Base-by-base conservation (phyloP, 1,284 basidiomycete species). In the Ustilago shanxiensis region DNA sequence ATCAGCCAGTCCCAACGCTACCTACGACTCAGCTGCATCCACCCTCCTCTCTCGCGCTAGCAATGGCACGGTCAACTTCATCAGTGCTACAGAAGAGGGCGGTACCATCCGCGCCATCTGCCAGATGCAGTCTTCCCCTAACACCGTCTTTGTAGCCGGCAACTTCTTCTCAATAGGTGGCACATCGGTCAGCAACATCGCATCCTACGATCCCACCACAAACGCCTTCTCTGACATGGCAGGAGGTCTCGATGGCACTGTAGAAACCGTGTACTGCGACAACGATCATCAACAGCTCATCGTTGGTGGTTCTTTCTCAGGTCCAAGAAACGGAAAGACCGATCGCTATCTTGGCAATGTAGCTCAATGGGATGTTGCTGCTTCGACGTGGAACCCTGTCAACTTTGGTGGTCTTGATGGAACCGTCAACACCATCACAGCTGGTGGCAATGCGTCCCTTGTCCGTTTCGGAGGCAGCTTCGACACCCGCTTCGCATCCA, bases 401-500 rank as follows among this genome's bases (percentile, higher is more conserved):
- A 91, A 92, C 16, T 97, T 98, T 86, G 90, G 90, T 52, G 95
- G 95, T 24, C 88, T 99, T 57, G 88, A 91, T 45, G 95, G 94
- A 53, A 89, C 90, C 75, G 94, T 98, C 62, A 87, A 89, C 29
- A 91, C 92, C 53, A 97, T 98, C 82, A 89, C 90, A 39, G 87
- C 91, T 44, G 93, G 93, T 76, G 87, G 90, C 37, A 91, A 93
- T 59, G 89, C 89, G 59, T 88, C 89, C 22, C 93, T 91, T 73
- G 88, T 98, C 57, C 92, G 95, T 83, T 95, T 98, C 82, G 90
- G 92, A 1, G 96, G 96, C 50, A 91, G 92, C 20, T 98, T 98
- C 88, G 67, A 72, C 57, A 76, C 78, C 3, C 60, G 59, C 28
- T 83, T 81, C 54, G 92, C 93, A 4, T 88, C 90, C 1, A 93